These are phyloP conservation scores for Candida tibetensis DNA, from an alignment of 805 yeast species.

Conservation along the genomic window DNA sequence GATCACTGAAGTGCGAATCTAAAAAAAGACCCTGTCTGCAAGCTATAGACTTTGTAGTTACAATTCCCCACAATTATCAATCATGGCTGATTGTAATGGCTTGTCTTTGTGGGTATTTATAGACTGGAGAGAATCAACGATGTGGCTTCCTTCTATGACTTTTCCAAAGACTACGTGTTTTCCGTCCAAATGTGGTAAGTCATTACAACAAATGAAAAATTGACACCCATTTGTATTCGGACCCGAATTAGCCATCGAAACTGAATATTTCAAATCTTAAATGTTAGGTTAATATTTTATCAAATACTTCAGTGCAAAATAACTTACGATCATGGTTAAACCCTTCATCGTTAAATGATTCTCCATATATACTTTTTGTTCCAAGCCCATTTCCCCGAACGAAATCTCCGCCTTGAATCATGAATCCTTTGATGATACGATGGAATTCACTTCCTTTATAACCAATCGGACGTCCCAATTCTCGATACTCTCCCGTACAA, in stretches of 20 bases:
- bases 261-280: conserved; percentile 21
- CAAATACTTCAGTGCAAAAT: not conserved
- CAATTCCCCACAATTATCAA: conserved; percentile 10
- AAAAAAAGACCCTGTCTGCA: too few relatives aligned
- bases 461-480: conserved; percentile 40
- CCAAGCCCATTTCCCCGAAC: conserved; percentile 46
- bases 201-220: conserved; percentile 38
- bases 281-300: not conserved
- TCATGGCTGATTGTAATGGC: conserved; percentile 3
- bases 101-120: conserved; percentile 3
- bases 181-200: conserved; percentile 39
- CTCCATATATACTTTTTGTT: conserved; percentile 33
- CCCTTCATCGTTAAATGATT: conserved; percentile 44
- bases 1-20: too few relatives aligned
- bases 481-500: conserved; percentile 48
- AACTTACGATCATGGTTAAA: conserved; percentile 27
- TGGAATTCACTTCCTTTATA: conserved; percentile 40
- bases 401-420: conserved; percentile 50
- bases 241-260: conserved; percentile 44
- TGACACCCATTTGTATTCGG: conserved; percentile 47
- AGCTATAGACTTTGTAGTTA: too few relatives aligned
- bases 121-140: conserved; percentile 23
- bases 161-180: conserved; percentile 51
- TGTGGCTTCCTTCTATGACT: conserved; percentile 42
- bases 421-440: conserved; percentile 41